Evolutionary conservation across 257 asterid genomes (phyloP), one percentile per base, ranked within the genome.

Genomic region (Marsdenia floribunda): DNA sequence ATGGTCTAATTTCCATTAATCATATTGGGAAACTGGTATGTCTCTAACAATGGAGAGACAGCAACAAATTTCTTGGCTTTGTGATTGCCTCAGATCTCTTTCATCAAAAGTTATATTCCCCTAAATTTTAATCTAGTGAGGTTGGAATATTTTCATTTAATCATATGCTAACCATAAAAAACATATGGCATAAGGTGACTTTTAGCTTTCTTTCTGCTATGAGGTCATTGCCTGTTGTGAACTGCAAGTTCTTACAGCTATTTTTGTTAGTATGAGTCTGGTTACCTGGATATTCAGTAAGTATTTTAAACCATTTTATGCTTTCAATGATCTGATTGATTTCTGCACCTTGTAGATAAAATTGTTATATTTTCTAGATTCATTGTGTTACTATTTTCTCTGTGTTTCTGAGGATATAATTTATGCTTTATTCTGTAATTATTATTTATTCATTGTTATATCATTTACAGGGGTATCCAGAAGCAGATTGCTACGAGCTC

Each of bases 401-500:
- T 75, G 69, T 42, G 44, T 75, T 42, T 14, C 50, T 9, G 13
- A 42, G 21, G 54, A 50, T 55, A 21, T 21, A 3, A 21, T 55
- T 18, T 55, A 55, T 14, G 19, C 29, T 55, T 21, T 21, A 9
- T 19, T 55, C 3, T 52, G 54, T n/a, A 10, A 1, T 6, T 55
- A 55, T 63, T 54, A 42, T 53, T 57, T 42, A 19, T 38, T 11
- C 49, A 40, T 42, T 65, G 54, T 65, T 75, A 75, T 70, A 46
- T 57, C 60, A 47, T 77, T 78, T 79, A 80, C 91, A 90, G 97
- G 80, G 93, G 89, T 76, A 89, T 93, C 78, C 92, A 89, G 85
- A 93, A 91, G 87, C 98, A 93, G 84, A 85, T 93, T 72, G 82
- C 79, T 71, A 73, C 89, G 24, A 88, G 89, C 84, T 86, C 95